A percentile compares a stretch with the other conserved stretches of the same genome.
phyloP scores from a whole-genome alignment of 2,329 filamentous ascomycete species.

The Trichoderma sp. region DNA sequence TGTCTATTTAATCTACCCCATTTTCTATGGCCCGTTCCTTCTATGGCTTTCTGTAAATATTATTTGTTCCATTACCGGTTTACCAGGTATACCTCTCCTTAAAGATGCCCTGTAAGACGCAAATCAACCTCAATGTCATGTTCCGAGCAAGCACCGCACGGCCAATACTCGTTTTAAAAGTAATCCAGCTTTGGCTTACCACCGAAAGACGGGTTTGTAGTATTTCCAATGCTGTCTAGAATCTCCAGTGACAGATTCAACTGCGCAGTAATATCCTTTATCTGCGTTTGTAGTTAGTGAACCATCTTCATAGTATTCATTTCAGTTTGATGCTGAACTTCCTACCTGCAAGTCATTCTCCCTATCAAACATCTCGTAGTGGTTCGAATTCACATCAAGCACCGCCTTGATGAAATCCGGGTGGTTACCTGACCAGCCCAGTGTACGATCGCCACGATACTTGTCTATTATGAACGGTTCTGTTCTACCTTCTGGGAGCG shows the following conservation, averaged over 20 bases:
- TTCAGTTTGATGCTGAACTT: too few relatives aligned
- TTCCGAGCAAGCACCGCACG: neutral
- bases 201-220: neutral
- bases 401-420: conserved; percentile 31
- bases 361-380: conserved; percentile 31
- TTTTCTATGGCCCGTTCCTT: neutral
- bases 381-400: conserved; percentile 29
- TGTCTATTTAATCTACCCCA: neutral
- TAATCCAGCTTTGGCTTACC: conserved; percentile 7
- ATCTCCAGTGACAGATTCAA: conserved; percentile 48
- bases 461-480: conserved; percentile 27
- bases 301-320: neutral
- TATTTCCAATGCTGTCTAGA: conserved; percentile 37
- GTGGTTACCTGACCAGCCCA: conserved; percentile 30
- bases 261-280: conserved; percentile 20
- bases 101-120: neutral
- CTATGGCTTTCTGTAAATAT: neutral
- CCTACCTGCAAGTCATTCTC: conserved; percentile 11
- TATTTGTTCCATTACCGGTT: neutral
- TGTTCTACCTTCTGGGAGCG: conserved; percentile 9
- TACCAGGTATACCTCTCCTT: neutral
- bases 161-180: neutral
- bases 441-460: conserved; percentile 26
- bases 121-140: neutral
- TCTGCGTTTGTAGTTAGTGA: neutral